Conservation (phyloP, 768 basidiomycete genomes). For the Lentinula sp. region DNA sequence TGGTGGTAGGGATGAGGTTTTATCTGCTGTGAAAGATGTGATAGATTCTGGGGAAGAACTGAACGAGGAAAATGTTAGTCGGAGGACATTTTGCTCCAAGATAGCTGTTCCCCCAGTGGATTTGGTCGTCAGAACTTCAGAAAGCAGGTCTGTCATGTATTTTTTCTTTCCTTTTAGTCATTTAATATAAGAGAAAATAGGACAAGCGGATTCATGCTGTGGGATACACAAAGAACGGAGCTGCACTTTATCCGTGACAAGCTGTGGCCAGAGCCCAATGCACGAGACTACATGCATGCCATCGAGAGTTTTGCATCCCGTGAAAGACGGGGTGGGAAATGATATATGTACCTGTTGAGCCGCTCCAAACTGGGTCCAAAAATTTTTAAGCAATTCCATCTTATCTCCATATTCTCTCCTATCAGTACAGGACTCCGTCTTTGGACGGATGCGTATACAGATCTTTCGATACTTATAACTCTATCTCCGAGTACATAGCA, state of each 20-base stretch:
- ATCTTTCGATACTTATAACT: too few relatives aligned
- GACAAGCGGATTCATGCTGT: background rate
- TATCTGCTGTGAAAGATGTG: slow-evolving; percentile 7
- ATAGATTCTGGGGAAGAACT: slow-evolving; percentile 8
- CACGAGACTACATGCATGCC: background rate
- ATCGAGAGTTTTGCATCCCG: background rate
- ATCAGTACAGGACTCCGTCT: too few relatives aligned
- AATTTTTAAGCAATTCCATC: too few relatives aligned
- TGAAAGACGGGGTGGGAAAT: background rate
- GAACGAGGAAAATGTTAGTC: slow-evolving; percentile 8
- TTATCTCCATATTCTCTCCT: too few relatives aligned
- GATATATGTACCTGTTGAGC: too few relatives aligned
- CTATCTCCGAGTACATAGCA: too few relatives aligned
- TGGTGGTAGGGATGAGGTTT: slow-evolving; percentile 10
- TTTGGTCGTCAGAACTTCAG: background rate
- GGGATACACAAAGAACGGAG: background rate
- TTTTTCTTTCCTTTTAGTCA: background rate
- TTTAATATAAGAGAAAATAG: background rate
- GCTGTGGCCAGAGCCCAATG: background rate
- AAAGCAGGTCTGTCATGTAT: background rate
- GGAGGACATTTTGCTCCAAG: slow-evolving; percentile 9
- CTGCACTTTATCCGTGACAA: background rate
- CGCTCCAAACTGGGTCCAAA: too few relatives aligned
- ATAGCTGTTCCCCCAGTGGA: background rate
- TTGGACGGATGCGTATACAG: too few relatives aligned